Conservation (phyloP, 495 filamentous ascomycete species). For the Aspergillus baeticus region DNA sequence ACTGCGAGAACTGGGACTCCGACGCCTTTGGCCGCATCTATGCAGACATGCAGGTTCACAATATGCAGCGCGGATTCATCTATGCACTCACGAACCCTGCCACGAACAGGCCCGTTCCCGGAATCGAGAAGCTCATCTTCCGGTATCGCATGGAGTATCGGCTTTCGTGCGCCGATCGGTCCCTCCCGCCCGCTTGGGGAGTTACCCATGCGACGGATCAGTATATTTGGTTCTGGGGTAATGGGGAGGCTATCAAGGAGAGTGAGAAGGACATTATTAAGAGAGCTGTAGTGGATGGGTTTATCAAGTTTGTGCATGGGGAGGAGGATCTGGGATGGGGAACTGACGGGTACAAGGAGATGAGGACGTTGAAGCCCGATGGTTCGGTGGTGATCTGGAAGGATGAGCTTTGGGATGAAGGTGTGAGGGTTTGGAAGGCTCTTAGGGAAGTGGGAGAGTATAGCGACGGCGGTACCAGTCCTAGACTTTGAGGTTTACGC, state of each 20-base stretch:
- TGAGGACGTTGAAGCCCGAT: constrained; percentile 44
- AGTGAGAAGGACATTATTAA: constrained; percentile 42
- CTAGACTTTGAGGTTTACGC: constrained; percentile 15
- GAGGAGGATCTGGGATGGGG: constrained; percentile 35
- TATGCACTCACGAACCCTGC: constrained; percentile 26
- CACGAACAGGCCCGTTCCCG: constrained; percentile 1
- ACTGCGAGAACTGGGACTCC: constrained; percentile 30
- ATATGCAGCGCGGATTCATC: constrained; percentile 42
- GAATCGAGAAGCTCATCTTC: constrained; percentile 30
- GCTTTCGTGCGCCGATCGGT: constrained; percentile 40
- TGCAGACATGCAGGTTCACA: constrained; percentile 56
- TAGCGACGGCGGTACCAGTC: background rate
- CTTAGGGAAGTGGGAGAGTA: constrained; percentile 24
- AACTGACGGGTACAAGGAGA: constrained; percentile 19
- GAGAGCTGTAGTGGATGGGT: constrained; percentile 40
- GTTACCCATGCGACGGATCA: constrained; percentile 58
- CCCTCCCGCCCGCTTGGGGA: constrained; percentile 48
- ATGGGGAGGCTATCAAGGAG: constrained; percentile 36
- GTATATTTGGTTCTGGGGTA: constrained; percentile 58
- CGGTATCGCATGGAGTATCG: constrained; percentile 53
- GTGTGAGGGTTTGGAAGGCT: constrained; percentile 45
- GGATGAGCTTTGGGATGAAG: constrained; percentile 48
- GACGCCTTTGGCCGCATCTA: constrained; percentile 58
- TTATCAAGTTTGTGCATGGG: constrained; percentile 45
- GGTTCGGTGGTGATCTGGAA: constrained; percentile 43